Percentiles rank a stretch among this genome's conserved stretches.
Evolutionary conservation across 768 basidiomycete species (phyloP).

Genomic region (Cystobasidium ongulense): DNA sequence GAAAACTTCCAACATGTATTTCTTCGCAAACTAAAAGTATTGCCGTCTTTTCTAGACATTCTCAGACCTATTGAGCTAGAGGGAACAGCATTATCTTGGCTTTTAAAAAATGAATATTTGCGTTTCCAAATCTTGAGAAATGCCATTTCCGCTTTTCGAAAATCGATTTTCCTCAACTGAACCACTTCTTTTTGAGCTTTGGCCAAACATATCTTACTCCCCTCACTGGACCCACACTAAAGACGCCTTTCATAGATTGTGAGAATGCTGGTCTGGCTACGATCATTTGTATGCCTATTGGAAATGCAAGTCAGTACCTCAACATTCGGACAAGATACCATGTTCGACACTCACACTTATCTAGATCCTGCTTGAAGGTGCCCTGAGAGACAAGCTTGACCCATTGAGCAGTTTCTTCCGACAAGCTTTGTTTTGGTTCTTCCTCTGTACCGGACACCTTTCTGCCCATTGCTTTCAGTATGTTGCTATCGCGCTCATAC

Average conservation of each 20-base stretch:
- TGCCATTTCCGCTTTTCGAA: too few species aligned
- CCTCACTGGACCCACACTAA: slow-evolving; percentile 38
- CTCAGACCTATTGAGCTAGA: too few species aligned
- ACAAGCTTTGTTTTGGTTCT: background rate
- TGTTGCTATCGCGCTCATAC: slow-evolving; percentile 39
- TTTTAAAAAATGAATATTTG: too few species aligned
- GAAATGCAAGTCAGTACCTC: background rate
- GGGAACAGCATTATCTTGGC: too few species aligned
- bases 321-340: background rate
- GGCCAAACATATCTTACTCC: slow-evolving; percentile 39
- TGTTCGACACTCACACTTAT: slow-evolving; percentile 34
- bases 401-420: slow-evolving; percentile 36
- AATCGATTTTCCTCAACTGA: background rate
- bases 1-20: too few species aligned
- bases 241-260: slow-evolving; percentile 41
- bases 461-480: slow-evolving; percentile 26
- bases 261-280: slow-evolving; percentile 39
- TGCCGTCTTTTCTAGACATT: too few species aligned
- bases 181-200: slow-evolving; percentile 37
- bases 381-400: slow-evolving; percentile 34
- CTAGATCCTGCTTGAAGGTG: slow-evolving; percentile 33
- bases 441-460: background rate
- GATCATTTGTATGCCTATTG: slow-evolving; percentile 38
- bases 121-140: too few species aligned
- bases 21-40: too few species aligned